phyloP scores from a whole-genome alignment of 805 yeast genomes.

The Wickerhamiella parazyma region DNA sequence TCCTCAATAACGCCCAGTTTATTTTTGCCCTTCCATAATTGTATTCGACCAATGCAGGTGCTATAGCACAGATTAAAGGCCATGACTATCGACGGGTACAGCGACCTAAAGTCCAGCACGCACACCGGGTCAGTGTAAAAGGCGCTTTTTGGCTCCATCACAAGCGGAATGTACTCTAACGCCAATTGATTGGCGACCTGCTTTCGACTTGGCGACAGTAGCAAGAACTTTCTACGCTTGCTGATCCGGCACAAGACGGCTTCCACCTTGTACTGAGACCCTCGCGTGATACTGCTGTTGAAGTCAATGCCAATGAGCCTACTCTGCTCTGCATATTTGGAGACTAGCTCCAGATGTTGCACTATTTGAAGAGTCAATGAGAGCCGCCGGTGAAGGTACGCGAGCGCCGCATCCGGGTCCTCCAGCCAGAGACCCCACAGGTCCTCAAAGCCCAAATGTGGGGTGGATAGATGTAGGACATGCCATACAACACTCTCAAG shows the following conservation, averaged over 20 bases:
- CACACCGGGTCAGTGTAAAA: conserved; percentile 80
- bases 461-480: conserved; percentile 50
- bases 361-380: conserved; percentile 36
- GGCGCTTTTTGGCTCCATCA: conserved; percentile 81
- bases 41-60: conserved; percentile 29
- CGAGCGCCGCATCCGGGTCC: conserved; percentile 23
- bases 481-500: conserved; percentile 66
- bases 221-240: conserved; percentile 57
- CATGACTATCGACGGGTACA: conserved; percentile 84
- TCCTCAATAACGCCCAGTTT: conserved; percentile 28
- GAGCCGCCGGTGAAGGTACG: conserved; percentile 36
- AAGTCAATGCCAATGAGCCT: conserved; percentile 82
- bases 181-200: conserved; percentile 79
- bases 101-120: conserved; percentile 84
- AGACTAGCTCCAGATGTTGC: conserved; percentile 49
- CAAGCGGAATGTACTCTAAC: conserved; percentile 73
- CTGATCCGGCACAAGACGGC: conserved; percentile 64
- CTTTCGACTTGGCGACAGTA: conserved; percentile 64
- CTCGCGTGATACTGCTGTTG: conserved; percentile 72
- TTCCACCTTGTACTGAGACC: conserved; percentile 91
- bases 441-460: conserved; percentile 39
- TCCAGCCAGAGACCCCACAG: conserved; percentile 36
- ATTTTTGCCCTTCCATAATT: conserved; percentile 24
- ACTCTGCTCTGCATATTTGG: conserved; percentile 68
- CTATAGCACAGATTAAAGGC: conserved; percentile 68